Conservation (phyloP, 495 filamentous ascomycete genomes). For the Trichoderma reesei region DNA sequence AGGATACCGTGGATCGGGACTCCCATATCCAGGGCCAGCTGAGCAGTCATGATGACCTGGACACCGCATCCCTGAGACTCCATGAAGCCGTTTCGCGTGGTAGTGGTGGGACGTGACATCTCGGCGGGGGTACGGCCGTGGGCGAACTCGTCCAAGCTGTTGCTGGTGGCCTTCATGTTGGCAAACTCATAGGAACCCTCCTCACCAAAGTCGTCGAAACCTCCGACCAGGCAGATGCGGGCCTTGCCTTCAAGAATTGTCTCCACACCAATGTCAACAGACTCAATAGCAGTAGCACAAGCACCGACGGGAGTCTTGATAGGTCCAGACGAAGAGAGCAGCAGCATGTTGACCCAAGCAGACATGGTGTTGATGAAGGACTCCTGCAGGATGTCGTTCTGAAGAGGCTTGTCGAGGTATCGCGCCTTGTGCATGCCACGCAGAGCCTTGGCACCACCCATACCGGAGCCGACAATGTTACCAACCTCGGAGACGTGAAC, state of each 20-base stretch:
- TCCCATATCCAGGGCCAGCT: slow-evolving; percentile 95
- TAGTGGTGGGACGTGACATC: slow-evolving; percentile 97
- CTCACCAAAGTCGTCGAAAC: slow-evolving; percentile 98
- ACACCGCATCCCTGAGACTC: slow-evolving; percentile 98
- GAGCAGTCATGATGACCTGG: slow-evolving; percentile 96
- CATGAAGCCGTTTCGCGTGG: slow-evolving; percentile 97
- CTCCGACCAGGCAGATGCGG: slow-evolving; percentile 91
- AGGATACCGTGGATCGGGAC: slow-evolving; percentile 95
- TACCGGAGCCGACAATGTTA: slow-evolving; percentile 96
- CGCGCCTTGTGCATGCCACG: slow-evolving; percentile 98
- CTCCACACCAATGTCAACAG: slow-evolving; percentile 93
- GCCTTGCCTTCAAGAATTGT: slow-evolving; percentile 97
- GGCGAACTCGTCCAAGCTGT: slow-evolving; percentile 88
- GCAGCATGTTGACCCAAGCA: slow-evolving; percentile 98
- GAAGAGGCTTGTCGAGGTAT: slow-evolving; percentile 91
- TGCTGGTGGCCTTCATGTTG: slow-evolving; percentile 99
- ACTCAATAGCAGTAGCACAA: slow-evolving; percentile 95
- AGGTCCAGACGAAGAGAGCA: slow-evolving; percentile 91
- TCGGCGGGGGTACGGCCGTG: slow-evolving; percentile 91
- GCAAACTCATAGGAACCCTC: slow-evolving; percentile 99
- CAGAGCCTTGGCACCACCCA: slow-evolving; percentile 85
- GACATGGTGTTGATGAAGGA: slow-evolving; percentile 99
- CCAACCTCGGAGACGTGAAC: slow-evolving; percentile 97
- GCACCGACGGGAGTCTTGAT: slow-evolving; percentile 98
- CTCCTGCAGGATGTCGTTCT: slow-evolving; percentile 98